A percentile compares a stretch with the other conserved stretches of the same genome.
Evolutionary conservation across 2,329 filamentous ascomycete species (phyloP).

Genomic region (Coniella vitis): DNA sequence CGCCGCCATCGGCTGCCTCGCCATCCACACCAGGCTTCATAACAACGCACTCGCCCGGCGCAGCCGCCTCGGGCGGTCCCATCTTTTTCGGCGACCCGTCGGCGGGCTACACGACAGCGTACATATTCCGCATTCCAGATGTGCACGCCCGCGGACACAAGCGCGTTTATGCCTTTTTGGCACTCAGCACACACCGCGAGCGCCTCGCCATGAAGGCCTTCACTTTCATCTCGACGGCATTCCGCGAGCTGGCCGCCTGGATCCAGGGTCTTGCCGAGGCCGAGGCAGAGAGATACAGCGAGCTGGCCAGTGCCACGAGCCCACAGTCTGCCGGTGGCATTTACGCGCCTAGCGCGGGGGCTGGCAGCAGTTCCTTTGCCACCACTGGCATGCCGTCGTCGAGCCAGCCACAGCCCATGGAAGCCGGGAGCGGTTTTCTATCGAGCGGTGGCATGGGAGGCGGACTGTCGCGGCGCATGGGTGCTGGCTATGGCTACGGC

Average conservation of each 20-base stretch:
- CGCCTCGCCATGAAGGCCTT: constrained; percentile 60
- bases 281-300: constrained; percentile 48
- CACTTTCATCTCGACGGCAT: constrained; percentile 53
- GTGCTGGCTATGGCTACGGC: constrained; percentile 31
- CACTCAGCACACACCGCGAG: constrained; percentile 59
- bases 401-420: constrained; percentile 20
- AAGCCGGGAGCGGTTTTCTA: constrained; percentile 48
- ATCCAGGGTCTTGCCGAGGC: constrained; percentile 58
- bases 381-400: constrained; percentile 24
- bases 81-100: constrained; percentile 62
- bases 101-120: constrained; percentile 62
- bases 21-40: constrained; percentile 39
- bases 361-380: constrained; percentile 27
- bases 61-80: constrained; percentile 54
- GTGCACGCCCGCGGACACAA: constrained; percentile 61
- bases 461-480: constrained; percentile 52
- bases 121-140: constrained; percentile 64
- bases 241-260: constrained; percentile 58
- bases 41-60: constrained; percentile 46
- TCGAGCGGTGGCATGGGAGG: constrained; percentile 38
- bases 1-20: constrained; percentile 13
- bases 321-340: constrained; percentile 28
- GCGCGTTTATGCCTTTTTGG: constrained; percentile 62
- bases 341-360: background rate
- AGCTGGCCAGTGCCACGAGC: constrained; percentile 18